phyloP scores from a whole-genome alignment of 1,139 yeast genomes.

The Geotrichum reessii region DNA sequence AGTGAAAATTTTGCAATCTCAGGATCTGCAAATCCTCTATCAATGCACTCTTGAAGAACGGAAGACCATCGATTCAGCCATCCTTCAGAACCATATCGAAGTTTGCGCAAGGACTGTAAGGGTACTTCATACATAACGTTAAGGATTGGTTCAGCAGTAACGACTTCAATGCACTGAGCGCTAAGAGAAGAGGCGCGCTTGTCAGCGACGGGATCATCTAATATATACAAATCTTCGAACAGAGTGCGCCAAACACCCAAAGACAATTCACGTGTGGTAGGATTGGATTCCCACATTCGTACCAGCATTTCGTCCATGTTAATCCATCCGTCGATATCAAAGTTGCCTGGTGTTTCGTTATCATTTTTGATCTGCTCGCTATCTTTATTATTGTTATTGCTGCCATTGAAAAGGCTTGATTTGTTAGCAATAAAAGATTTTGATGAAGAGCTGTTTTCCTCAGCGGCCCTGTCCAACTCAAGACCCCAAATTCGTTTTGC shows the following conservation, averaged over 20 bases:
- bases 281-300: constrained; percentile 63
- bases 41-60: constrained; percentile 48
- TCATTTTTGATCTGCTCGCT: not conserved
- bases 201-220: constrained; percentile 87
- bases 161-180: constrained; percentile 76
- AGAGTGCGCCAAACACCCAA: constrained; percentile 74
- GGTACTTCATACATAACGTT: constrained; percentile 67
- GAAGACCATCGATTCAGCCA: constrained; percentile 82
- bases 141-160: constrained; percentile 65
- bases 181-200: constrained; percentile 72
- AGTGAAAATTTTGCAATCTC: constrained; percentile 47
- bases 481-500: constrained; percentile 94
- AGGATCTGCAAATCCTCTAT: constrained; percentile 30
- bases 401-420: constrained; percentile 6
- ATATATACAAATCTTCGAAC: constrained; percentile 87
- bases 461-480: constrained; percentile 17
- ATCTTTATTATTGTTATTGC: constrained; percentile 7
- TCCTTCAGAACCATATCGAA: constrained; percentile 59
- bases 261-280: constrained; percentile 64
- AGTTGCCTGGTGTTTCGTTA: not conserved
- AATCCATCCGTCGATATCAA: constrained; percentile 63
- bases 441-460: not conserved
- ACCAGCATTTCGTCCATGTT: constrained; percentile 78
- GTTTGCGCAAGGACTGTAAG: constrained; percentile 36
- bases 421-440: constrained; percentile 1